Percentiles rank a stretch among this genome's conserved stretches.
Evolutionary conservation across 108 stramenopile species (phyloP).

Genomic region (Hondaea fermentalgiana): DNA sequence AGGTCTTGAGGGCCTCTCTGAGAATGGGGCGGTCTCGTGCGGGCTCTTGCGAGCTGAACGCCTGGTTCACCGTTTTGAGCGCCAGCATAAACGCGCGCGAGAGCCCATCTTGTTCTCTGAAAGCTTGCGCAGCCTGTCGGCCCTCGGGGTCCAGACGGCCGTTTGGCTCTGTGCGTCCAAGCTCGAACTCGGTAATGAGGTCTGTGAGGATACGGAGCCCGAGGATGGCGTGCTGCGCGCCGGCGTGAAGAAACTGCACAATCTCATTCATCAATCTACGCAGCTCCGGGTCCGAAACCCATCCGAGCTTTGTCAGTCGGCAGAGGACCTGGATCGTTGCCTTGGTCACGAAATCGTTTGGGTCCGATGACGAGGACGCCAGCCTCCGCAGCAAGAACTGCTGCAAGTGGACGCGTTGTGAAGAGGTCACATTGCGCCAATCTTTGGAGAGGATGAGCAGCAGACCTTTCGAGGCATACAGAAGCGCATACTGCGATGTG

Average conservation of each 20-base stretch:
- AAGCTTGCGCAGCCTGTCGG: not conserved
- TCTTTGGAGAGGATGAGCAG: not conserved
- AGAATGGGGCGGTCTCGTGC: not conserved
- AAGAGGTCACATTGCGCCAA: not conserved
- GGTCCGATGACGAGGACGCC: not conserved
- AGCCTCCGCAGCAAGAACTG: not conserved
- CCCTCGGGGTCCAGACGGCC: not conserved
- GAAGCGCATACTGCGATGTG: not conserved
- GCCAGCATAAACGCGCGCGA: not conserved
- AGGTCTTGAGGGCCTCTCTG: not conserved
- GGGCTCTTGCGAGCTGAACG: not conserved
- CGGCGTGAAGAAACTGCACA: not conserved
- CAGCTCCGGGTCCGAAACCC: not conserved
- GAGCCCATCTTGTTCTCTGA: not conserved
- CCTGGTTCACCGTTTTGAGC: not conserved
- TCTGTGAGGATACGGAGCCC: not conserved
- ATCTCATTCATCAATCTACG: not conserved
- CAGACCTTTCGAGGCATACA: not conserved
- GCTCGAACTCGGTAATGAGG: slow-evolving; percentile 5
- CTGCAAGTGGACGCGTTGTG: not conserved
- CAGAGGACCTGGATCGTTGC: not conserved
- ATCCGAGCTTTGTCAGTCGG: not conserved
- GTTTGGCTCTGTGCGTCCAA: not conserved
- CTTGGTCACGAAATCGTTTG: not conserved
- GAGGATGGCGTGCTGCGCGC: not conserved